Base-by-base conservation (phyloP, 345 rosid genomes). In the Salix udensis region DNA sequence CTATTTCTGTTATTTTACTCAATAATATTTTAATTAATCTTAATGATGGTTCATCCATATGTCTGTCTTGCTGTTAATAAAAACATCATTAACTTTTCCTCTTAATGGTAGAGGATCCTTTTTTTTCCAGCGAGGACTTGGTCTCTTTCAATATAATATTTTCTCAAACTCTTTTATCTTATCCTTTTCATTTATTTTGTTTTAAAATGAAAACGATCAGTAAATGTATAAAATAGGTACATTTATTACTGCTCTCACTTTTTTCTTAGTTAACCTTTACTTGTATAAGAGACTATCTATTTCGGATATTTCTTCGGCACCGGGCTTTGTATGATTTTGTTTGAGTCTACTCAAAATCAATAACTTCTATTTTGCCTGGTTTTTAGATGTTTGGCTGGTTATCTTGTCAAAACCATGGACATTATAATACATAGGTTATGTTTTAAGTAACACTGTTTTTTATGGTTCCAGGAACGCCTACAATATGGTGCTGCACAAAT, bases 401-500 rank as follows among this genome's bases (percentile, higher is more conserved):
- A 55, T 55, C 62, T n/a, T 55, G 26, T 55, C 62, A n/a, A 46
- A 55, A 58, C 62, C 62, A n/a, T 58, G 1, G 62, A 10, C 62
- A 10, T 58, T 19, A 18, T 52, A 8, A 58, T 58, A 10, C 64
- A 46, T 10, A 9, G 6, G 52, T 23, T 40, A 61, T 78, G 60
- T 50, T 39, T 37, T 62, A 66, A 72, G 68, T 24, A 72, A 14
- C 14, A 37, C 58, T 52, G 1, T 46, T 65, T 70, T 67, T 46
- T 71, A 0, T 82, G 73, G 71, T 76, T 75, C 60, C 85, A 96
- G 99, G 88, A 93, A 93, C 77, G 99, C 99, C 8, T 96, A 96
- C 88, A 93, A 93, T 77, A 96, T 96, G 99, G 99, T 96, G 74
- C 92, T 96, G 72, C 97, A 96, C 83, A 96, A 96, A 87, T 93